Evolutionary conservation across 2,329 filamentous ascomycete genomes (phyloP), one percentile per base, ranked within the genome.

Genomic region (Ophiosphaerella korrae): DNA sequence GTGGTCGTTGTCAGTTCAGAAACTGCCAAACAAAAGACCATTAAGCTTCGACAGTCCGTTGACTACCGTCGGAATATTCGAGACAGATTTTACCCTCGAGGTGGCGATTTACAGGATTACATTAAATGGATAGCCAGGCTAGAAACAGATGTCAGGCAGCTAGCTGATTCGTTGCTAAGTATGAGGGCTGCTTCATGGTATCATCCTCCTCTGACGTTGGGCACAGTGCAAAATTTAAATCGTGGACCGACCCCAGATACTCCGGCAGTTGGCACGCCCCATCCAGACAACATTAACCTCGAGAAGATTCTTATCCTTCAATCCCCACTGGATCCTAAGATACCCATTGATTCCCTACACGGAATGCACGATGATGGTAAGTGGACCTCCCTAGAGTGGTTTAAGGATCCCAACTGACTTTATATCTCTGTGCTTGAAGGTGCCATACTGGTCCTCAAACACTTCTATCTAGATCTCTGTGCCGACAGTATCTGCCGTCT

Each of bases 391-490:
- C 2, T n/a, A 3, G 12, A 11, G 2, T 35, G 13, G 13, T 7
- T 7, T 7, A 2, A 11, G 14, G 12, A n/a, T n/a, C 12, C 8
- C 6, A 11, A n/a, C 33, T 35, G 7, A 35, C 6, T 12, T 35
- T 7, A n/a, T 16, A 35, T 8, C 8, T n/a, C 14, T 29, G 26
- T 33, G 24, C 8, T 29, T 14, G 16, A n/a, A 42, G 40, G 40
- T 11, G 12, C 61, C 2, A 67, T 67, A 6, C 44, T 63, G 0
- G 53, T 70, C 0, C 48, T 70, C 7, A 68, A 67, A 32, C 64
- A 66, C 33, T 70, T 70, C 31, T 67, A 59, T 23, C 36, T 41
- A 1, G 64, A 70, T 21, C 41, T 70, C 2, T 70, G 66, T 34
- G 44, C 52, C 2, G 61, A 65, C 4, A 53, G 37, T 2, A 40